phyloP scores from a whole-genome alignment of 202 grass and related monocot species.

The Hordeum pubiflorum region DNA sequence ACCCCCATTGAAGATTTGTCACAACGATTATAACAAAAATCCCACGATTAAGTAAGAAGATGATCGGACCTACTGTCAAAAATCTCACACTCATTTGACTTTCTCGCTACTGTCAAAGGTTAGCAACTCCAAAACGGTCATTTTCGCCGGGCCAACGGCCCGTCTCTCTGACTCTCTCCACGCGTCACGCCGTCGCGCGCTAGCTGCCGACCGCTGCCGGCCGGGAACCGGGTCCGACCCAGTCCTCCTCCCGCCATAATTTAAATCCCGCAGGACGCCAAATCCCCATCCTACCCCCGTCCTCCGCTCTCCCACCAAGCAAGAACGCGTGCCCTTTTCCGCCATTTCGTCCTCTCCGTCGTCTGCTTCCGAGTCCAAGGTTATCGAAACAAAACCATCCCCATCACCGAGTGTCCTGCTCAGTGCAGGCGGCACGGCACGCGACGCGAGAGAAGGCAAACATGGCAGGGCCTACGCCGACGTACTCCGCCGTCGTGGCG shows the following conservation, averaged over 20 bases:
- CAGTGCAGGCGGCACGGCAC: background rate
- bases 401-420: background rate
- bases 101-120: background rate
- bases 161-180: slow-evolving; percentile 2
- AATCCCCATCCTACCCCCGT: slow-evolving; percentile 9
- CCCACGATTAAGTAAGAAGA: too few species aligned
- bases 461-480: slow-evolving; percentile 18
- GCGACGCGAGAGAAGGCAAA: background rate
- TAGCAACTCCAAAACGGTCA: background rate
- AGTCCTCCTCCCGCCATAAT: slow-evolving; percentile 24
- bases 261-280: background rate
- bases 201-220: slow-evolving; percentile 28
- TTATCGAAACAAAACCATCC: slow-evolving; percentile 9
- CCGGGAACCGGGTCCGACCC: slow-evolving; percentile 17
- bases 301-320: too few species aligned
- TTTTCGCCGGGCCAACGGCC: background rate
- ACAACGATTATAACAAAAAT: too few species aligned
- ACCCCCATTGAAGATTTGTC: too few species aligned
- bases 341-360: background rate
- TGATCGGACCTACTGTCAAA: too few species aligned
- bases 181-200: slow-evolving; percentile 5
- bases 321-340: background rate
- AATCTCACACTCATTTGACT: background rate
- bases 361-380: background rate
- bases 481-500: slow-evolving; percentile 16